Evolutionary conservation across 768 basidiomycete genomes (phyloP).

Genomic region (Rhizopogon vesiculosus): DNA sequence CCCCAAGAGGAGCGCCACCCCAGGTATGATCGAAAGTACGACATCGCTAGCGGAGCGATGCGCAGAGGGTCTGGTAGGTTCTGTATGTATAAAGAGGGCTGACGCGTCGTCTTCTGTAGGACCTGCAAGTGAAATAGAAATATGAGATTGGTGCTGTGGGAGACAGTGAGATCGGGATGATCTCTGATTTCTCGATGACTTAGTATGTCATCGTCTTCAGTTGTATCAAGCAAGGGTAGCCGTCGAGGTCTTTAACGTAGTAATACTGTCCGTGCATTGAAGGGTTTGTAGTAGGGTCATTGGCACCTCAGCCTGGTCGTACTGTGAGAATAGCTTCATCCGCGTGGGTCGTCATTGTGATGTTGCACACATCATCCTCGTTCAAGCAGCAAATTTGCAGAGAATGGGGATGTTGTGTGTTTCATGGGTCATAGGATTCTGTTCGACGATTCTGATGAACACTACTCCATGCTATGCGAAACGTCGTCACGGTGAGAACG

Average conservation of each 20-base stretch:
- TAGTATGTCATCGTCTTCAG: not conserved
- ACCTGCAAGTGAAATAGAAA: not conserved
- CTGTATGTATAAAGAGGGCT: conserved; percentile 37
- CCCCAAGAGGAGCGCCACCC: conserved; percentile 19
- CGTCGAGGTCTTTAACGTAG: not conserved
- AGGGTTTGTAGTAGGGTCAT: not conserved
- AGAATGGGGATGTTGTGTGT: no score
- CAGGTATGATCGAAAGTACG: conserved; percentile 20
- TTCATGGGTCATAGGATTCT: no score
- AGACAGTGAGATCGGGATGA: not conserved
- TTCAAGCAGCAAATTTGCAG: not conserved
- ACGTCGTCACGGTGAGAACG: no score
- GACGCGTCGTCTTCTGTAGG: not conserved
- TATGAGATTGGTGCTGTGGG: not conserved
- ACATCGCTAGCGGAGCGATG: conserved; percentile 13
- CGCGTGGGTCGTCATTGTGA: not conserved
- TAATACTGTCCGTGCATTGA: no score
- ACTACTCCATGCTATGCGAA: no score
- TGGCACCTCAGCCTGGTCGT: no score
- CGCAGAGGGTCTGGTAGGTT: conserved; percentile 16
- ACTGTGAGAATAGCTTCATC: no score
- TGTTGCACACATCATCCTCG: not conserved
- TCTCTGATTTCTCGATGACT: not conserved
- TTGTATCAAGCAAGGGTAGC: not conserved
- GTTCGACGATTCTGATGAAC: no score